Conservation (phyloP, 192 early-diverging fungal genomes). For the Entomortierella beljakovae region DNA sequence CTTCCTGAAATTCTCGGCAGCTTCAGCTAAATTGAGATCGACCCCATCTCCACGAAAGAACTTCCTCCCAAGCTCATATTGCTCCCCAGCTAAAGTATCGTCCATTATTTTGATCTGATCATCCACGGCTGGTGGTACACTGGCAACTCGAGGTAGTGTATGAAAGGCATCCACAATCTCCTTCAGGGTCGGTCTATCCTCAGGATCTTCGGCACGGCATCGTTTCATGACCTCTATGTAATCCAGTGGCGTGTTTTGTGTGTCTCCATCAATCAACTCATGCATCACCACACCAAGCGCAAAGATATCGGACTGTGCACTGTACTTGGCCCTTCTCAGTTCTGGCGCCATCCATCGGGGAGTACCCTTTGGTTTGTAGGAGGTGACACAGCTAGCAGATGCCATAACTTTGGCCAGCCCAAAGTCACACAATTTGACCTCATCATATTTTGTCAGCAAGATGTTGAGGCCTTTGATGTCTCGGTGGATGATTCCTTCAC, state of each 20-base stretch:
- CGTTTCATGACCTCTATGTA: not conserved
- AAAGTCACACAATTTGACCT: constrained; percentile 39
- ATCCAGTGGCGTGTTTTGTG: constrained; percentile 1
- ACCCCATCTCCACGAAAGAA: constrained; percentile 50
- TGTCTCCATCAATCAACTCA: constrained; percentile 7
- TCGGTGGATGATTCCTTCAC: constrained; percentile 26
- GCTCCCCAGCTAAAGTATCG: constrained; percentile 52
- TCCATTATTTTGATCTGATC: no score
- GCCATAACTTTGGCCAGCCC: constrained; percentile 8
- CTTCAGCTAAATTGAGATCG: constrained; percentile 44
- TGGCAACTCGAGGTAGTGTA: not conserved
- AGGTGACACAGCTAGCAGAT: not conserved
- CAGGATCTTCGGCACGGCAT: not conserved
- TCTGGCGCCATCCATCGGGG: constrained; percentile 17
- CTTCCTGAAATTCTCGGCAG: constrained; percentile 27
- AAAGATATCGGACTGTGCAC: constrained; percentile 21
- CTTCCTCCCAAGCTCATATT: constrained; percentile 48
- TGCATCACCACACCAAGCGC: constrained; percentile 29
- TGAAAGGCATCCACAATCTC: not conserved
- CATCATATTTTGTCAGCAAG: constrained; percentile 12
- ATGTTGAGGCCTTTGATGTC: constrained; percentile 38
- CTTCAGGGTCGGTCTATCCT: not conserved
- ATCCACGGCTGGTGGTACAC: no score
- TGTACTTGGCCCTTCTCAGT: not conserved
- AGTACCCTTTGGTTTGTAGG: not conserved